These are phyloP conservation scores for Gautieria morchelliformis DNA, from an alignment of 768 basidiomycete species.

Conservation along the genomic window DNA sequence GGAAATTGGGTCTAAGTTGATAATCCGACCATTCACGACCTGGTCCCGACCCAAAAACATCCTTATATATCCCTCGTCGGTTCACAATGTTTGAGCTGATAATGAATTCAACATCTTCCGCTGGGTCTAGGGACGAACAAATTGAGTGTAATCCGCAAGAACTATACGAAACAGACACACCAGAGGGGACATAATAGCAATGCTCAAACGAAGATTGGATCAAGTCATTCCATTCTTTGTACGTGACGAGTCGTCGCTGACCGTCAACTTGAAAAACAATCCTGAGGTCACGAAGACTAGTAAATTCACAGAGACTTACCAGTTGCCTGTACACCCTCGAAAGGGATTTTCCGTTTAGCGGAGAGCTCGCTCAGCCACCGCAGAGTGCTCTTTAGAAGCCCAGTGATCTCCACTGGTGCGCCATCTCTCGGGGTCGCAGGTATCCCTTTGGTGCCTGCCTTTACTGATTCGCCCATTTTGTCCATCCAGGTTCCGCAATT, in stretches of 20 bases:
- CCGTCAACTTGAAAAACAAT: conserved; percentile 50
- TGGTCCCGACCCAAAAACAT: conserved; percentile 83
- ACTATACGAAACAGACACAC: conserved; percentile 30
- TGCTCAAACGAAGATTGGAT: conserved; percentile 84
- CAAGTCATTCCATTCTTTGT: conserved; percentile 81
- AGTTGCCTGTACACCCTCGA: conserved; percentile 75
- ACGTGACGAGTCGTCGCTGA: conserved; percentile 60
- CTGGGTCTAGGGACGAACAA: conserved; percentile 41
- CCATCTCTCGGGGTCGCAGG: conserved; percentile 98
- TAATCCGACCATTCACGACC: conserved; percentile 96
- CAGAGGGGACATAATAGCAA: conserved; percentile 79
- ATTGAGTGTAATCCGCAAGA: background rate
- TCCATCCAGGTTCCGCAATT: conserved; percentile 99
- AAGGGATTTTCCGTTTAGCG: conserved; percentile 64
- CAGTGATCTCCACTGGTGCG: conserved; percentile 92
- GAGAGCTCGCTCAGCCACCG: conserved; percentile 77
- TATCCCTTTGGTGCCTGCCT: conserved; percentile 86
- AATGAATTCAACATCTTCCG: conserved; percentile 60
- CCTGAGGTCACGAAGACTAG: background rate
- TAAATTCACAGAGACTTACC: conserved; percentile 38
- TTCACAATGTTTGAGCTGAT: conserved; percentile 66
- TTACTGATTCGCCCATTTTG: conserved; percentile 92
- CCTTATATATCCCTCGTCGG: conserved; percentile 96
- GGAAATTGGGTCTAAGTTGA: conserved; percentile 88
- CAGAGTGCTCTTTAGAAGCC: conserved; percentile 84